Evolutionary conservation across 352 stramenopile genomes (phyloP), one percentile per base, ranked within the genome.

Genomic region (Phytophthora constricta): DNA sequence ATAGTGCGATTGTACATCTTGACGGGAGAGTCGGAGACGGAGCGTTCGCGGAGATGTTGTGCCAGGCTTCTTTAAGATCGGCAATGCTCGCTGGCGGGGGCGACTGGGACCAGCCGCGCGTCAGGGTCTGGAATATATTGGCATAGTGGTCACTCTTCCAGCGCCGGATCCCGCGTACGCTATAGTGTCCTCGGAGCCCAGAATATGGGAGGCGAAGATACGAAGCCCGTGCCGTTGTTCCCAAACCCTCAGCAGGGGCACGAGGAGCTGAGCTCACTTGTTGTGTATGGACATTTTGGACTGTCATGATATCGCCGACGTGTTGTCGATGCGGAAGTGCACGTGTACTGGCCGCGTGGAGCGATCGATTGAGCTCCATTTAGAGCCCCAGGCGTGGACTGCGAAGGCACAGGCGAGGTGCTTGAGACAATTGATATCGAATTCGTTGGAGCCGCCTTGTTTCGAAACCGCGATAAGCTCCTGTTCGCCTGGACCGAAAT

Each of bases 391-490:
- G 16, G 27, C 5, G 22, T 53, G 23, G 1, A 54, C 51, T 1
- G 48, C 55, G 20, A 57, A 39, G 0, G 28, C 49, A n/a, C 16
- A 57, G 2, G 62, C 46, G 3, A 70, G 43, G 3, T 65, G 28
- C 28, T 70, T 43, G 17, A 54, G 55, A n/a, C 39, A 70, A 31
- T 70, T 70, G 55, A 70, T 70, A 19, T 70, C 55, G 14, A 60
- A 70, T 3, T 41, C 14, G 5, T 45, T 45, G 4, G 10, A 4
- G n/a, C 7, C 7, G 9, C 37, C 37, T 7, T 17, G 7, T 20
- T 4, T 45, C 7, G n/a, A 45, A 11, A 13, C 31, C 13, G 1
- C 31, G 13, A 37, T 45, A 7, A 45, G 2, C 37, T 22, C 7
- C 10, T 19, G 10, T 17, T 45, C 37, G 31, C 17, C 11, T 7